Evolutionary conservation across 2,329 filamentous ascomycete species (phyloP).

Genomic region (Colletotrichum salicis): DNA sequence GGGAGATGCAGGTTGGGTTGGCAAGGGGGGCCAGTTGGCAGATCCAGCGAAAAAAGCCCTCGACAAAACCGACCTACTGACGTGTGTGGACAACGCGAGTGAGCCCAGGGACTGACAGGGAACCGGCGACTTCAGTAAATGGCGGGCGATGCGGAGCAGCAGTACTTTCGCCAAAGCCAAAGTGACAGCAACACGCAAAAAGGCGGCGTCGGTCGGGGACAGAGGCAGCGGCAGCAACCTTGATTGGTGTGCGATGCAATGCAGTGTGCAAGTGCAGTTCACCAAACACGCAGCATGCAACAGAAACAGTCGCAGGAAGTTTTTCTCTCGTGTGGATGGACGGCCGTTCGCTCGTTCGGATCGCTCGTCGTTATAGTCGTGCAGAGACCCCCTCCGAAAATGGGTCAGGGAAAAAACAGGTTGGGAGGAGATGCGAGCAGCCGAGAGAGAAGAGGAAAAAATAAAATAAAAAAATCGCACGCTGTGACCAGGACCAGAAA

Average conservation of each 20-base stretch:
- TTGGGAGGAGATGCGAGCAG: slow-evolving; percentile 24
- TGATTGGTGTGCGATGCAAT: neutral
- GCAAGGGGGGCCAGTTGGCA: slow-evolving; percentile 25
- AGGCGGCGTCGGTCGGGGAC: too few species aligned
- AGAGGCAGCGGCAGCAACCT: neutral
- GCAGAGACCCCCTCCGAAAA: slow-evolving; percentile 22
- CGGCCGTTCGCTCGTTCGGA: slow-evolving; percentile 30
- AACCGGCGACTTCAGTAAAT: neutral
- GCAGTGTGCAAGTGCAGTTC: slow-evolving; percentile 2
- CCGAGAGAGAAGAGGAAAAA: neutral
- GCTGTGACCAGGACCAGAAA: slow-evolving; percentile 20
- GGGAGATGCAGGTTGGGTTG: slow-evolving; percentile 26
- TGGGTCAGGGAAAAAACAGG: slow-evolving; percentile 18
- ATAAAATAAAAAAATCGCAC: slow-evolving; percentile 23
- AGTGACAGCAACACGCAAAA: neutral
- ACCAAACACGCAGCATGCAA: slow-evolving; percentile 23
- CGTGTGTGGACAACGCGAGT: slow-evolving; percentile 6
- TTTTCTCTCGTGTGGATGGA: neutral
- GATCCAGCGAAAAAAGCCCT: slow-evolving; percentile 24
- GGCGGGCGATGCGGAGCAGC: slow-evolving; percentile 7
- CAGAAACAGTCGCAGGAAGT: slow-evolving; percentile 17
- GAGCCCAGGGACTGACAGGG: neutral
- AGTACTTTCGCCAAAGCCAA: slow-evolving; percentile 1
- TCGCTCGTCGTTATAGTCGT: slow-evolving; percentile 25
- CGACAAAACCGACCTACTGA: slow-evolving; percentile 13